phyloP scores from a whole-genome alignment of 192 early-diverging fungal species.

The Linnemannia schmuckeri region DNA sequence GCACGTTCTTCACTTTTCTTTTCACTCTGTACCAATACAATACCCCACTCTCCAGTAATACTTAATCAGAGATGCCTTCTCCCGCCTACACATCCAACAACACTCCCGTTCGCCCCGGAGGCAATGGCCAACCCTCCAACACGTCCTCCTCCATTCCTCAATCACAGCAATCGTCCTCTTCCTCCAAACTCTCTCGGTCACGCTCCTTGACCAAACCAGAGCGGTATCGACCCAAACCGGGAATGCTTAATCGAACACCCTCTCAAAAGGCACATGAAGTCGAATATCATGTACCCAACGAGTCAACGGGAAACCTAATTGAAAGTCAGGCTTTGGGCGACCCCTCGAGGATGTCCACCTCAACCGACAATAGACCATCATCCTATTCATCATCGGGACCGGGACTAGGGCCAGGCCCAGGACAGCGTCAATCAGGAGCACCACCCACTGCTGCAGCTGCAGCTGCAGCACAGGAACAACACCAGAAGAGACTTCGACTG shows the following conservation, averaged over 20 bases:
- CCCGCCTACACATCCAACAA: background rate
- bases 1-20: background rate
- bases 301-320: conserved; percentile 43
- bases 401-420: background rate
- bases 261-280: conserved; percentile 33
- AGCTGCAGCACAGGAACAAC: conserved; percentile 33
- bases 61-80: background rate
- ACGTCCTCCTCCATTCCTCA: background rate
- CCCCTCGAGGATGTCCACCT: background rate
- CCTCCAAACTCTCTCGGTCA: conserved; percentile 43
- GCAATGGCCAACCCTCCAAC: background rate
- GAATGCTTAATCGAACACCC: conserved; percentile 59
- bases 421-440: conserved; percentile 7
- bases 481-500: conserved; percentile 36
- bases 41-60: background rate
- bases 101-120: background rate
- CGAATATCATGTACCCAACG: conserved; percentile 24
- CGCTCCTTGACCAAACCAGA: conserved; percentile 65
- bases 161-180: background rate
- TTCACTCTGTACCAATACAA: background rate
- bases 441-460: conserved; percentile 35
- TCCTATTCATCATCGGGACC: background rate
- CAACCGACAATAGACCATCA: background rate
- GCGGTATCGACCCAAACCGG: conserved; percentile 61
- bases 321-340: conserved; percentile 6